Evolutionary conservation across 2,329 filamentous ascomycete species (phyloP), one percentile per base, ranked within the genome.

Genomic region (Clathrospora elynae): DNA sequence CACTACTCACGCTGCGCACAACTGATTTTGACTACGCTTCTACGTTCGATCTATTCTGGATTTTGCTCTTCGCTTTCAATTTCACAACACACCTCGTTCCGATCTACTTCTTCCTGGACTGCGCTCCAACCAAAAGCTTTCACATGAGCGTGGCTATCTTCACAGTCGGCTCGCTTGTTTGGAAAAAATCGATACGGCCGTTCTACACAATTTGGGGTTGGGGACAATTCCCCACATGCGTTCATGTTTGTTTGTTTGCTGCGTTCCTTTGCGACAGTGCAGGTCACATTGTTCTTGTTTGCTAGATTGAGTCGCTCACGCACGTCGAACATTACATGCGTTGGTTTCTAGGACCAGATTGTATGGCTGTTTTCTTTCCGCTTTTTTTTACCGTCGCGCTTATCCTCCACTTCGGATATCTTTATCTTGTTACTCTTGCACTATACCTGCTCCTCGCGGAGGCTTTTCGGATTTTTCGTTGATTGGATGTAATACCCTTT

Each of bases 231-330:
- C 54, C 53, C 51, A 42, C 53, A 44, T 53, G 37, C 46, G 35
- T 46, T 51, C 30, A 30, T 49, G 39, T 57, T 55, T 53, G 44
- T 51, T 60, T 57, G 50, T 46, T 62, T 59, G 52, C 53, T 54
- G 54, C 51, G 56, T 57, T 60, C 43, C 43, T 45, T n/a, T 43
- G 56, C 55, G 53, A 59, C 57, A 59, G 57, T 65, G 62, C 62
- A 59, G 62, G 62, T 54, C 63, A 69, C 65, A 49, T 57, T 57
- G 49, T 56, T 66, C 56, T 66, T 56, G 51, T 59, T 69, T 67
- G 60, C 54, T 68, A 68, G 64, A 68, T 48, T 55, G 50, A 60
- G 58, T 61, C 57, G 64, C 66, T 70, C 64, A 65, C 65, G 64
- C 65, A 65, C 57, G 57, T 52, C 55, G n/a, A 54, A 51, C 41